Conservation (phyloP, 495 filamentous ascomycete genomes). For the Penicillium arizonense region DNA sequence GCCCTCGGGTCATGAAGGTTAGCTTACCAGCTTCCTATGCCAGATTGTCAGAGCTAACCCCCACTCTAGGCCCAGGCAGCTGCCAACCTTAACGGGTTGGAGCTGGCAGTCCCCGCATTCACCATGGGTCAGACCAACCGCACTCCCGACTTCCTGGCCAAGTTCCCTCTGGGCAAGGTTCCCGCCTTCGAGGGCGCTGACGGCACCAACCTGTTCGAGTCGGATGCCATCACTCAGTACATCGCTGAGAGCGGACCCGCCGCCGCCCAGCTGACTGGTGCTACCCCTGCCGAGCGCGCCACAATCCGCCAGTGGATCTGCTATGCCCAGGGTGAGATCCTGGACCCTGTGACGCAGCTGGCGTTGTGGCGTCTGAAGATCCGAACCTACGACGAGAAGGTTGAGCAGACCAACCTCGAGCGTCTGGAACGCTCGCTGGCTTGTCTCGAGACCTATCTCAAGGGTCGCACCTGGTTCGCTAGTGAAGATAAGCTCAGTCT, state of each 20-base stretch:
- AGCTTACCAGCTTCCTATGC: neutral
- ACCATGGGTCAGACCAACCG: constrained; percentile 44
- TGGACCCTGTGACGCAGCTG: constrained; percentile 24
- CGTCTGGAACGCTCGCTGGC: constrained; percentile 35
- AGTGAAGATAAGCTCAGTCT: constrained; percentile 47
- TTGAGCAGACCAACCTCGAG: constrained; percentile 25
- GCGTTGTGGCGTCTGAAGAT: constrained; percentile 35
- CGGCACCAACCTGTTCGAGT: constrained; percentile 49
- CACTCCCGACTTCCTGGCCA: constrained; percentile 52
- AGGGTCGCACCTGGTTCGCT: constrained; percentile 46
- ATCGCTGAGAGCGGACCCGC: constrained; percentile 53
- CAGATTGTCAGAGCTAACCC: neutral
- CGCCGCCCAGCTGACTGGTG: constrained; percentile 49
- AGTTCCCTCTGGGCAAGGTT: constrained; percentile 62
- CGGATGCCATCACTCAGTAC: constrained; percentile 55
- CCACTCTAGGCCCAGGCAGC: constrained; percentile 44
- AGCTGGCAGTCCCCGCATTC: constrained; percentile 43
- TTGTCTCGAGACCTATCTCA: constrained; percentile 37
- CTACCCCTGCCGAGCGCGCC: constrained; percentile 44
- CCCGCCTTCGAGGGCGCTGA: constrained; percentile 56
- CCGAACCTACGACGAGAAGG: constrained; percentile 30
- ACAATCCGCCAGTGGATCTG: constrained; percentile 49
- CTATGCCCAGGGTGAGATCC: constrained; percentile 48
- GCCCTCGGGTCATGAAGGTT: constrained; percentile 52
- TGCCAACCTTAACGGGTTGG: constrained; percentile 53